Evolutionary conservation across 768 basidiomycete species (phyloP).

Genomic region (Crucibulum laeve): DNA sequence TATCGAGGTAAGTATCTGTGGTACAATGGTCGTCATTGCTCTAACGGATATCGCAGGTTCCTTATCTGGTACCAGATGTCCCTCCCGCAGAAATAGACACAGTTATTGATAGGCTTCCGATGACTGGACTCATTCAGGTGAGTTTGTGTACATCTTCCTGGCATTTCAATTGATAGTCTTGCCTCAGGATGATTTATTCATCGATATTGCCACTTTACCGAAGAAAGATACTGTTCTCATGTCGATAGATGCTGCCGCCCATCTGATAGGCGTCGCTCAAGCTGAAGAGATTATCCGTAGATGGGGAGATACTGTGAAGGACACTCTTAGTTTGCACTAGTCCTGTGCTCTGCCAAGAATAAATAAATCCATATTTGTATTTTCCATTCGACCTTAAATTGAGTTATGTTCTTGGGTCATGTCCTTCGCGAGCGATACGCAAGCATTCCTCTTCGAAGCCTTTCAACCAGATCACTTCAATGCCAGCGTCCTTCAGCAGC

Average conservation of each 20-base stretch:
- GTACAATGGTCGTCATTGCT: not conserved
- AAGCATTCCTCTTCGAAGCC: conserved; percentile 81
- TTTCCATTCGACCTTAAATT: not conserved
- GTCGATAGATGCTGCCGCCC: conserved; percentile 24
- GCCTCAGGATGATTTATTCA: conserved; percentile 21
- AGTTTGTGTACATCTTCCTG: not conserved
- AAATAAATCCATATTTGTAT: not conserved
- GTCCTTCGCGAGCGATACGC: conserved; percentile 66
- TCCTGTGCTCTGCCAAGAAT: not conserved
- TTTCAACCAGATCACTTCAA: conserved; percentile 71
- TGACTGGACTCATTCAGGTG: conserved; percentile 16
- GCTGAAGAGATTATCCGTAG: conserved; percentile 18
- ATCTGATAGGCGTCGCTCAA: conserved; percentile 16
- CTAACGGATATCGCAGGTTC: conserved; percentile 17
- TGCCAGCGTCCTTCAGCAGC: conserved; percentile 63
- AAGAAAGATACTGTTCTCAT: conserved; percentile 21
- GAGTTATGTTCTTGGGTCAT: conserved; percentile 11
- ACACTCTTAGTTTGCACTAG: conserved; percentile 12
- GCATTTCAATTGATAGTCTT: not conserved
- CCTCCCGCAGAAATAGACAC: conserved; percentile 9
- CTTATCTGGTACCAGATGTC: conserved; percentile 27
- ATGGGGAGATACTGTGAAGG: conserved; percentile 14
- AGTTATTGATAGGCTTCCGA: conserved; percentile 13
- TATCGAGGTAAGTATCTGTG: conserved; percentile 25
- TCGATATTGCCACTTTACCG: conserved; percentile 22